Evolutionary conservation across 1,139 yeast species (phyloP), one percentile per base, ranked within the genome.

Genomic region (Hanseniaspora gamundiae): DNA sequence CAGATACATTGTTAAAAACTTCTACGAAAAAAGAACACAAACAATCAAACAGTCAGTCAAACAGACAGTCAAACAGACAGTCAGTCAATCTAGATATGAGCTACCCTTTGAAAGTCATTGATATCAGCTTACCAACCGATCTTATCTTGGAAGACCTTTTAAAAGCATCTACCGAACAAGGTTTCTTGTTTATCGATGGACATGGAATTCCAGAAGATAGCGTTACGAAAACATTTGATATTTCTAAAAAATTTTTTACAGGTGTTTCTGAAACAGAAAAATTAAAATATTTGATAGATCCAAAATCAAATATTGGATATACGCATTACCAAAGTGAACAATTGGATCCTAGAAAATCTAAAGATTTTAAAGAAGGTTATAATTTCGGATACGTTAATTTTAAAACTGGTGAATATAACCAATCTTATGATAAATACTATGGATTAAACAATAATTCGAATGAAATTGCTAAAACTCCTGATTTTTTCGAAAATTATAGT

Each of bases 111-210:
- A 62, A 72, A 49, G 65, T 74, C 2, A 71, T 82, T 16, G 85
- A 82, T 52, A 69, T 82, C 11, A 64, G 79, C n/a, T 51, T 55
- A 6, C 54, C 70, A 35, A 64, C 70, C 47, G 56, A 58, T 14
- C 47, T 52, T 11, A 71, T 81, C 1, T 80, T 78, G 0, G 67
- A 66, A 7, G 64, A 69, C 42, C 67, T 83, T 16, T 67, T 80
- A 10, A 64, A 73, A 4, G 91, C 91, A 1, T 85, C 86, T 7
- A 66, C 75, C 14, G 62, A 74, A 0, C 80, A 80, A 49, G 93
- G 94, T 0, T 82, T 83, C 53, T 65, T 82, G 39, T 79, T 80
- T 52, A 67, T 82, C 6, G 84, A 80, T 52, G 88, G 91, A 8
- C 85, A 82, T 50, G 79, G 73, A 7, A 78, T 82, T 56, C 62